Evolutionary conservation across 345 rosid genomes (phyloP), one percentile per base, ranked within the genome.

Genomic region (Erysimum cheiranthoides): DNA sequence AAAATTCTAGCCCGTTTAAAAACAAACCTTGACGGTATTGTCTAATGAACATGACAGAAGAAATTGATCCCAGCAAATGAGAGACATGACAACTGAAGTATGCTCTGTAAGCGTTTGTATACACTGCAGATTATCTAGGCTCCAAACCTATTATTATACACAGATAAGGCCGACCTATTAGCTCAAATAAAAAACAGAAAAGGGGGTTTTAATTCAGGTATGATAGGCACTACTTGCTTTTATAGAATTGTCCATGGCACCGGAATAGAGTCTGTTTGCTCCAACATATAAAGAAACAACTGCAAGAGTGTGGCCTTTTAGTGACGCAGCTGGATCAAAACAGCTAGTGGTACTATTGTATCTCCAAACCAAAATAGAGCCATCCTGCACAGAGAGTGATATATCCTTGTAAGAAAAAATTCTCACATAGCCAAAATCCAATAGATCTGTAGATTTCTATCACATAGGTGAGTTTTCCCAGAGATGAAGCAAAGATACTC

Each of bases 21-120:
- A 35, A 17, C 38, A 3, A 51, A 38, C 70, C 94, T n/a, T 96
- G 78, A 93, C 78, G 66, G 97, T 91, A 77, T 93, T 73, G 81
- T 96, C 99, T 78, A 96, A 77, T 61, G 99, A 96, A 69, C 99
- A 87, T 43, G 98, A 96, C 66, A 93, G 79, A 81, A 96, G 98
- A 81, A 92, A 96, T 64, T 93, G 98, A 67, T 95, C 99, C 99
- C 98, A 95, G 84, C 98, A 95, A 71, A 95, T 96, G 78, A 95
- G 88, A 56, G 98, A 96, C 98, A 88, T 96, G 52, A 96, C 97
- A n/a, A 96, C 96, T 61, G 90, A 78, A 52, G 89, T 82, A 78
- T 96, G 99, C 21, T 83, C 96, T 21, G 84, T 80, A 72, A 96
- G 82, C 6, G 92, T 87, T 79, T 96, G 98, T 74, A 96, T 72